These are phyloP conservation scores for Pythium myriotylum DNA, from an alignment of 352 stramenopile species.

Conservation along the genomic window DNA sequence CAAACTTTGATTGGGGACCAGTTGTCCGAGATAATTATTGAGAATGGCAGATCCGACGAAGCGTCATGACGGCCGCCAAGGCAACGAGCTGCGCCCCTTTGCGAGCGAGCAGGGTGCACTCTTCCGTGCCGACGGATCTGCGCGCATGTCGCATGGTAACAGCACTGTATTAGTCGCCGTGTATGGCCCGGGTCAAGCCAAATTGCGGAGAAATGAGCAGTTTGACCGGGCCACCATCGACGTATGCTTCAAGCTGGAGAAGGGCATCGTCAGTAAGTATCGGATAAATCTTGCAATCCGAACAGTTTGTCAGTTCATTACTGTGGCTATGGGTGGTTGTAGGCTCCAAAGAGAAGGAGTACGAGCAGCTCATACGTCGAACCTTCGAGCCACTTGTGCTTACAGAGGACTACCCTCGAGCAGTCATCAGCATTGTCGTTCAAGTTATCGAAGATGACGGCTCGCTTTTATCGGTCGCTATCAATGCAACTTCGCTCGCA, in stretches of 20 bases:
- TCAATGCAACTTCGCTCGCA: slow-evolving; percentile 78
- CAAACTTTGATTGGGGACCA: slow-evolving; percentile 24
- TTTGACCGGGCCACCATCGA: slow-evolving; percentile 64
- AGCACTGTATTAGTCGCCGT: slow-evolving; percentile 76
- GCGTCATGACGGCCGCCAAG: slow-evolving; percentile 57
- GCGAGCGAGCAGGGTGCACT: slow-evolving; percentile 76
- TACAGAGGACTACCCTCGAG: slow-evolving; percentile 70
- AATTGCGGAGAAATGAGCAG: slow-evolving; percentile 71
- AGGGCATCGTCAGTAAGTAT: slow-evolving; percentile 67
- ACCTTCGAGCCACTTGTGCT: slow-evolving; percentile 76
- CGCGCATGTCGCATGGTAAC: slow-evolving; percentile 76
- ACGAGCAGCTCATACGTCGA: slow-evolving; percentile 79
- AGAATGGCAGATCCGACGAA: slow-evolving; percentile 31
- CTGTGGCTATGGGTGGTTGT: neutral
- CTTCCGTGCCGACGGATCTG: slow-evolving; percentile 78
- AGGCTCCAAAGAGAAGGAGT: slow-evolving; percentile 86
- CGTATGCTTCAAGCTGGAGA: slow-evolving; percentile 82
- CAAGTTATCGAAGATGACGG: slow-evolving; percentile 86
- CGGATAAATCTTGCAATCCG: neutral
- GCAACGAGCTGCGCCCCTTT: slow-evolving; percentile 80
- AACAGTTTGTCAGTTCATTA: no score
- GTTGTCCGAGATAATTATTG: neutral
- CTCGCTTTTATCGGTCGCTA: slow-evolving; percentile 78
- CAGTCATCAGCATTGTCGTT: slow-evolving; percentile 86
- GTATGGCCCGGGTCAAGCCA: slow-evolving; percentile 75